Evolutionary conservation across 23 red algal species (phyloP).

Genomic region (Gracilaria vermiculophylla): DNA sequence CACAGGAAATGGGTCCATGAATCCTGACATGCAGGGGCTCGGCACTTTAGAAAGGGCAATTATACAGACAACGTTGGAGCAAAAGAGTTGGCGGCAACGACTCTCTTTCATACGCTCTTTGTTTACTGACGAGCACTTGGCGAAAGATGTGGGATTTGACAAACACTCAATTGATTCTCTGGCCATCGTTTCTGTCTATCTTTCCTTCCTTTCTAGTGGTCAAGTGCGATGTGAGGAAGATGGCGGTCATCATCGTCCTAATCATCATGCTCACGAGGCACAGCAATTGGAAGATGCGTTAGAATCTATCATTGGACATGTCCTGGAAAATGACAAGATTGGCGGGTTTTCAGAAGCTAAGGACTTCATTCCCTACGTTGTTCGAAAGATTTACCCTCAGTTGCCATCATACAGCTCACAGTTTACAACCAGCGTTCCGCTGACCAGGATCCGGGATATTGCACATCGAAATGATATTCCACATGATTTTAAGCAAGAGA

Average conservation of each 20-base stretch:
- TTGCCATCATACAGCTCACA: slow-evolving; percentile 71
- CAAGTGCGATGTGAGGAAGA: slow-evolving; percentile 81
- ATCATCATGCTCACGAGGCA: slow-evolving; percentile 80
- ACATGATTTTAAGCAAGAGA: slow-evolving; percentile 84
- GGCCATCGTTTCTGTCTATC: slow-evolving; percentile 64
- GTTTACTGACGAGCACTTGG: slow-evolving; percentile 41
- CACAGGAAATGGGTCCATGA: not conserved
- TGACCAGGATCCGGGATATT: slow-evolving; percentile 86
- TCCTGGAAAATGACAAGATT: not conserved
- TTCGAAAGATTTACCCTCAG: slow-evolving; percentile 74
- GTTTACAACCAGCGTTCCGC: slow-evolving; percentile 74
- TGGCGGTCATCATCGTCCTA: slow-evolving; percentile 73
- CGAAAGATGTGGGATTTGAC: slow-evolving; percentile 38
- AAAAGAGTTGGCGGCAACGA: slow-evolving; percentile 68
- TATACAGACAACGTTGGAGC: slow-evolving; percentile 9
- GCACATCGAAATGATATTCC: slow-evolving; percentile 87
- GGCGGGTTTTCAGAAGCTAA: not conserved
- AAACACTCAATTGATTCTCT: slow-evolving; percentile 42
- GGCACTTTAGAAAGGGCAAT: slow-evolving; percentile 61
- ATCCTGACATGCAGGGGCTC: slow-evolving; percentile 3
- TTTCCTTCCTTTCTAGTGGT: slow-evolving; percentile 73
- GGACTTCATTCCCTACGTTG: slow-evolving; percentile 43
- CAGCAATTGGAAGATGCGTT: slow-evolving; percentile 51
- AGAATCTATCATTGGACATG: not conserved
- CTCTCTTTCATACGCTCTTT: slow-evolving; percentile 59